Evolutionary conservation across 768 basidiomycete genomes (phyloP).

Genomic region (Sporobolomyces roseus): DNA sequence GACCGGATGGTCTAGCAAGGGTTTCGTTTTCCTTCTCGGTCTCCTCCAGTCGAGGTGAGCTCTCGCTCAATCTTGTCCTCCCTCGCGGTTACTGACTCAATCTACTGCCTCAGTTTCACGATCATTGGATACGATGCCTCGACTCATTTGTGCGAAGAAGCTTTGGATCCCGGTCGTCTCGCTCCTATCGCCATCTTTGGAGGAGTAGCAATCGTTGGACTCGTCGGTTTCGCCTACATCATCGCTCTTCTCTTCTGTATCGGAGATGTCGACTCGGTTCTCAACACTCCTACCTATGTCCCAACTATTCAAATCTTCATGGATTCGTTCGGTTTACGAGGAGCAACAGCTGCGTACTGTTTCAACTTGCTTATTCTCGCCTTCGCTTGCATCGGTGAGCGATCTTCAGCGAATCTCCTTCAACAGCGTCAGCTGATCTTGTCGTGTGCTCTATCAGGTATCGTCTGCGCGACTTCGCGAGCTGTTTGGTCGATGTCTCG

Average conservation of each 20-base stretch:
- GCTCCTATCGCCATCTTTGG: constrained; percentile 30
- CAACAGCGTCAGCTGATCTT: no score
- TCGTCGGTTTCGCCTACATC: constrained; percentile 21
- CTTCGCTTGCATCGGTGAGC: constrained; percentile 19
- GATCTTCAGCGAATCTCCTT: neutral
- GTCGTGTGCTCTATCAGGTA: constrained; percentile 10
- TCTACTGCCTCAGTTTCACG: no score
- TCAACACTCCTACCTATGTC: constrained; percentile 1
- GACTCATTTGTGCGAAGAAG: constrained; percentile 33
- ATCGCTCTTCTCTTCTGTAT: constrained; percentile 35
- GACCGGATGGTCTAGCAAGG: constrained; percentile 29
- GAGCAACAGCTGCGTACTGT: constrained; percentile 18
- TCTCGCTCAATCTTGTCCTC: no score
- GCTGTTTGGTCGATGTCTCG: constrained; percentile 28
- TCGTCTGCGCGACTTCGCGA: constrained; percentile 23
- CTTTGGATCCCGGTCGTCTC: constrained; percentile 20
- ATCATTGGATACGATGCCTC: constrained; percentile 20
- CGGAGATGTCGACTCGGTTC: constrained; percentile 9
- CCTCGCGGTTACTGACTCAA: no score
- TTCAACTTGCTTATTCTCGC: constrained; percentile 27
- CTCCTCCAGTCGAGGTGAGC: constrained; percentile 14
- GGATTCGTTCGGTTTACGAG: constrained; percentile 14
- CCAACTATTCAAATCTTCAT: constrained; percentile 24
- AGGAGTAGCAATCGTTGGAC: constrained; percentile 17
- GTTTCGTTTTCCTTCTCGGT: constrained; percentile 30